Conservation (phyloP, 2,329 filamentous ascomycete genomes). For the Emmonsiellopsis sp. region DNA sequence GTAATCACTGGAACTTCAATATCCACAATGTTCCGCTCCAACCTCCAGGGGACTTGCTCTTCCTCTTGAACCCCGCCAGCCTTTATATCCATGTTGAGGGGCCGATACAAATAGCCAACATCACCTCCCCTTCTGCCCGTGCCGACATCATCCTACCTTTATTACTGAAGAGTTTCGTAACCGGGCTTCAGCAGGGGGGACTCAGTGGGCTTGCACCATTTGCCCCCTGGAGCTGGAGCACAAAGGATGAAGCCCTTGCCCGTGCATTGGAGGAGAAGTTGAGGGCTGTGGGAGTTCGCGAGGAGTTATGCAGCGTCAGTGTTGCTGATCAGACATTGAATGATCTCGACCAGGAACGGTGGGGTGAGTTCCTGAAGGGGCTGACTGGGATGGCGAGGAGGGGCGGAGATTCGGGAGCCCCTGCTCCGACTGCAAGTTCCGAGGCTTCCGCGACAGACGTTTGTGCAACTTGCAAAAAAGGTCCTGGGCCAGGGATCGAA, state of each 20-base stretch:
- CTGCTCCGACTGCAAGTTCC: too few relatives aligned
- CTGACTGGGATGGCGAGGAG: not conserved
- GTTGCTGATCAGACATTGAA: not conserved
- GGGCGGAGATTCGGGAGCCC: too few relatives aligned
- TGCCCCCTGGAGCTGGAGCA: not conserved
- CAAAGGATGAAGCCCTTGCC: not conserved
- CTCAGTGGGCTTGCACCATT: not conserved
- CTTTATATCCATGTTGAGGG: constrained; percentile 2
- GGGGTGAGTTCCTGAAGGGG: not conserved
- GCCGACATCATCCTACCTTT: not conserved
- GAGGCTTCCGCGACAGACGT: not conserved
- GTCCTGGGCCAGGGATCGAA: not conserved
- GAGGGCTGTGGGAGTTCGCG: too few relatives aligned
- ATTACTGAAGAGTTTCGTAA: not conserved
- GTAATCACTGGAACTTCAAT: constrained; percentile 13
- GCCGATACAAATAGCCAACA: not conserved
- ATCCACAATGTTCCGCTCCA: constrained; percentile 10
- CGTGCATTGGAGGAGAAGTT: not conserved
- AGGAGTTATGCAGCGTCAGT: not conserved
- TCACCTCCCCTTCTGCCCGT: not conserved
- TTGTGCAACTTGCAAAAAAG: not conserved
- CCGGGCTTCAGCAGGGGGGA: not conserved
- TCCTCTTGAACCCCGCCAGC: constrained; percentile 8
- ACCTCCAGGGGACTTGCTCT: constrained; percentile 9
- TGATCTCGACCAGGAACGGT: not conserved